Conservation (phyloP, 305 asterid genomes). For the Coffea humblotiana region DNA sequence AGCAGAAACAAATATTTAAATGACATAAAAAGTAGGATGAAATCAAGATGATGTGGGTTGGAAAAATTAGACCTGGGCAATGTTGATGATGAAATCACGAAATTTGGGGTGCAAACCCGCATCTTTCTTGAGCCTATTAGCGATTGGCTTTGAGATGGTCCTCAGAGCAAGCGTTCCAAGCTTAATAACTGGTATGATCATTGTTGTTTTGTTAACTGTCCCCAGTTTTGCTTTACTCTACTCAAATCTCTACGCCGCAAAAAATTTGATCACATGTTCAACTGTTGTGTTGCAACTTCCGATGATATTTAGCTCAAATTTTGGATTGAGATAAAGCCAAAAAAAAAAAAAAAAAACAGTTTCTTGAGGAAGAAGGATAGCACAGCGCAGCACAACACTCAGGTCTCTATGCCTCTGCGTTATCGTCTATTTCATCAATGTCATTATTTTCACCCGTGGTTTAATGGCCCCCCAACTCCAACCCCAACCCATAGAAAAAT, state of each 20-base stretch:
- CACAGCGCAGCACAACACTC: no score
- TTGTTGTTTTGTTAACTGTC: constrained; percentile 1
- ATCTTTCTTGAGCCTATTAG: constrained; percentile 34
- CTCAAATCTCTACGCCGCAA: not conserved
- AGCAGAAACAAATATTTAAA: no score
- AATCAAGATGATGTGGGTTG: not conserved
- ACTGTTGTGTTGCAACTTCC: not conserved
- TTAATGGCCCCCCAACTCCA: no score
- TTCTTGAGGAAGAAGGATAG: constrained; percentile 16
- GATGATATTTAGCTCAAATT: not conserved
- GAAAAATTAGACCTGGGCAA: constrained; percentile 63
- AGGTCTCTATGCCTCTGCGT: not conserved
- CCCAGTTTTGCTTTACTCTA: not conserved
- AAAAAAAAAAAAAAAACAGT: not conserved
- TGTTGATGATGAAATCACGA: constrained; percentile 56
- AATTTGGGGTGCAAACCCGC: constrained; percentile 78
- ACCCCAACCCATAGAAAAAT: no score
- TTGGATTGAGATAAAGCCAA: not conserved
- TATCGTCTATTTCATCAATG: no score
- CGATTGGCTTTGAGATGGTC: constrained; percentile 34
- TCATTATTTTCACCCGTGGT: no score
- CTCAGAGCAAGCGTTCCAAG: constrained; percentile 37
- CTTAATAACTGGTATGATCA: constrained; percentile 27
- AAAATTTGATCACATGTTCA: not conserved
- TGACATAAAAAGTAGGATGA: no score